Conservation (phyloP, 2,329 filamentous ascomycete species). For the Ceratocystis colombiana region DNA sequence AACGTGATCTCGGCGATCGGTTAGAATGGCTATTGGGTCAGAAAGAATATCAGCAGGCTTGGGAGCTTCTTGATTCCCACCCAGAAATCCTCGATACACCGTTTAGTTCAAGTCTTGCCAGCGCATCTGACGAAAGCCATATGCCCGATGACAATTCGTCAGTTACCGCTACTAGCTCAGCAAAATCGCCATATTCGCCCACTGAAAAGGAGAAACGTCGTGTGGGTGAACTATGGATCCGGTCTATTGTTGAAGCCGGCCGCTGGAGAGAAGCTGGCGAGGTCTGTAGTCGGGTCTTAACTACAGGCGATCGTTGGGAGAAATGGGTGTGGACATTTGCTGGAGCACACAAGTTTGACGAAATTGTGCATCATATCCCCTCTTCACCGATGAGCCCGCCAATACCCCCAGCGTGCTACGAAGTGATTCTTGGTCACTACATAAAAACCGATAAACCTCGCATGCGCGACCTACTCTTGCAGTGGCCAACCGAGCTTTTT, state of each 20-base stretch:
- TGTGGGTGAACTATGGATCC: constrained; percentile 88
- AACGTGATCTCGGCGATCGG: constrained; percentile 76
- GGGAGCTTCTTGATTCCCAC: constrained; percentile 79
- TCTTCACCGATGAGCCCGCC: constrained; percentile 65
- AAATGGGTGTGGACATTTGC: constrained; percentile 93
- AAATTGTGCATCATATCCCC: constrained; percentile 78
- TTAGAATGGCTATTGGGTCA: constrained; percentile 76
- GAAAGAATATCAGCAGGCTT: constrained; percentile 71
- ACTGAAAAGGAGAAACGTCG: constrained; percentile 79
- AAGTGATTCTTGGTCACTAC: constrained; percentile 82
- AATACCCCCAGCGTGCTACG: constrained; percentile 72
- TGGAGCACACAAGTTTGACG: constrained; percentile 73
- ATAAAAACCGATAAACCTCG: constrained; percentile 64
- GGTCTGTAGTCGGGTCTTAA: constrained; percentile 72
- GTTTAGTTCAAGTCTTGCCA: constrained; percentile 43
- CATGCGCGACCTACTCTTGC: constrained; percentile 68
- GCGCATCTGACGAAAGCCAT: constrained; percentile 38
- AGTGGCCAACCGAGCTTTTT: constrained; percentile 78
- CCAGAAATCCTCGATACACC: constrained; percentile 55
- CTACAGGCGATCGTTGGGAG: constrained; percentile 75
- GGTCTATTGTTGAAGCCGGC: constrained; percentile 64
- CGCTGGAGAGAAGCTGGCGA: constrained; percentile 71
- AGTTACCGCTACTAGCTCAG: constrained; percentile 27
- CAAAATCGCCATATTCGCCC: constrained; percentile 43
- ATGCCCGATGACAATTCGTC: constrained; percentile 46